Evolutionary conservation across 1,284 basidiomycete genomes (phyloP).

Genomic region (Rhodotorula glutinis): DNA sequence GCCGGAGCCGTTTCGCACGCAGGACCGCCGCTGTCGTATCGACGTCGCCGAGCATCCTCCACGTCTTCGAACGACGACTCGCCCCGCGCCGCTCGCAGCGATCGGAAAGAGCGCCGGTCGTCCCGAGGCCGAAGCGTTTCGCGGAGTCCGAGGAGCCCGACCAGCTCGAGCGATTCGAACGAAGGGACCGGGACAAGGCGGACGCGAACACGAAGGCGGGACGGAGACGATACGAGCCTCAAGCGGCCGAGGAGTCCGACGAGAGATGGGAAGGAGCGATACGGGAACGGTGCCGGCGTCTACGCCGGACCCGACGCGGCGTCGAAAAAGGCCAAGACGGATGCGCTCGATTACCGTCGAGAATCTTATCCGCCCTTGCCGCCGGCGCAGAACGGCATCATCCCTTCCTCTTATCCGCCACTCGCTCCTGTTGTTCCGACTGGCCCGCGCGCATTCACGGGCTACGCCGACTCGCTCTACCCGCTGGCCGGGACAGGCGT

Average conservation of each 20-base stretch:
- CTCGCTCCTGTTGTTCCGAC: not conserved
- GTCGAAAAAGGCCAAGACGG: constrained; percentile 4
- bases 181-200: not conserved
- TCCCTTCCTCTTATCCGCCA: not conserved
- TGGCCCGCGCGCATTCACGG: not conserved
- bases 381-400: not conserved
- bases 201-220: not conserved
- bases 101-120: not conserved
- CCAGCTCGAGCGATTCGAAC: not conserved
- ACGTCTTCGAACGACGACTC: not conserved
- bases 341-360: too few species aligned
- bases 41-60: not conserved
- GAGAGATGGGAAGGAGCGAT: too few species aligned
- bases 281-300: not conserved
- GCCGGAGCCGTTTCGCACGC: not conserved
- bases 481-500: not conserved
- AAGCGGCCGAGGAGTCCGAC: constrained; percentile 5
- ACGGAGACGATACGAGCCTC: not conserved
- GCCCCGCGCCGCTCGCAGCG: not conserved
- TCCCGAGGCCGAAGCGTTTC: not conserved
- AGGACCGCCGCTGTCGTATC: not conserved
- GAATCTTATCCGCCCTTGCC: not conserved
- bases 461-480: not conserved
- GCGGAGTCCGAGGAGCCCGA: not conserved
- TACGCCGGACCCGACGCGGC: not conserved